Base-by-base conservation (phyloP, 352 stramenopile species). In the Phytophthora agathidicida region DNA sequence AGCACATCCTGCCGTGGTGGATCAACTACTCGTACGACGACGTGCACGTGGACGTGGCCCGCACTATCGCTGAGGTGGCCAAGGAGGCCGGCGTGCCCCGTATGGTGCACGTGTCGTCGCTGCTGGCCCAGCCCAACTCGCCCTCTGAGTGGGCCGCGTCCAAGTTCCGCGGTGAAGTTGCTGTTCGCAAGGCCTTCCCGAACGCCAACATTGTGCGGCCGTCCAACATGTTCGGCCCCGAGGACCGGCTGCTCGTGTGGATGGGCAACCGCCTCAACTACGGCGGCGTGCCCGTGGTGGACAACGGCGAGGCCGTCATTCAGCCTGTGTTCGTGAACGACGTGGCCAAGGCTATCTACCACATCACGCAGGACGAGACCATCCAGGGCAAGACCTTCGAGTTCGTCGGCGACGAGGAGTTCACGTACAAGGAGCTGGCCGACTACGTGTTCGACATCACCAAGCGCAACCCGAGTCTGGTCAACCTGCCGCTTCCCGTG, bases 11-110 rank as follows among this genome's bases (percentile, higher is more conserved):
- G 32, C 89, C 90, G 19, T 95, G 83, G 86, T 95, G 88, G 83
- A 96, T 96, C 86, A 93, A 98, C 77, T 99, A 96, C 73, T 92
- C 84, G 56, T 98, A 98, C 65, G 79, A 98, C 37, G 96, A 99
- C 56, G 88, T 97, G 37, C 95, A 99, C 77, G 96, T 99, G 27
- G 79, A 94, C 9, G 81, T 98, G n/a, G 84, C 86, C 23, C 81
- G 80, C 43, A 86, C 79, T 19, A 96, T 96, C 58, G 86, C 86
- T 35, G 83, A 93, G 64, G 76, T 91, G 46, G 77, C 81, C n/a
- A 84, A 78, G 24, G 86, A 96, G 43, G 75, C 77, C n/a, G 75
- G 78, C 37, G 82, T 95, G 31, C 75, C 80, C 20, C 83, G 86
- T 17, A 68, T 94, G 44, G 88, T 94, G 48, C 84, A 96, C 69